Conservation (phyloP, 2,329 filamentous ascomycete species). For the Nemania sp. region DNA sequence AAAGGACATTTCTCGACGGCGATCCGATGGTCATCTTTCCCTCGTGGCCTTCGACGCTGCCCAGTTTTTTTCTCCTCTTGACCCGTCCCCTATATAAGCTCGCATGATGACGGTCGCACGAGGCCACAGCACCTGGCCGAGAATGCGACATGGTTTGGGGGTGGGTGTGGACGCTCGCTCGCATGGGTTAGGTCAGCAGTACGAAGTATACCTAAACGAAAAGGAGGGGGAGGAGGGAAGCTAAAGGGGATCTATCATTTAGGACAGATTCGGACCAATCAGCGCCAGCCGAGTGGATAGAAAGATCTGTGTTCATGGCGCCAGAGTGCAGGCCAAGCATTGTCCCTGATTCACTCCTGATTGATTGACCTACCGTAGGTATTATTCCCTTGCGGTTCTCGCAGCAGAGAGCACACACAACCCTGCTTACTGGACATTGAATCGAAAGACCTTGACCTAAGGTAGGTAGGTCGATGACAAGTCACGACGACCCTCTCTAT, state of each 20-base stretch:
- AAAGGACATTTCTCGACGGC: conserved; percentile 21
- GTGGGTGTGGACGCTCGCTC: conserved; percentile 31
- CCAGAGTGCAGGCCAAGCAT: conserved; percentile 19
- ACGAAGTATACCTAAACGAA: conserved; percentile 24
- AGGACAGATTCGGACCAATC: conserved; percentile 31
- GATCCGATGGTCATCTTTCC: conserved; percentile 29
- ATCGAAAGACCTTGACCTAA: too few species aligned
- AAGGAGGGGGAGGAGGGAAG: conserved; percentile 26
- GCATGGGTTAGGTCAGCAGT: conserved; percentile 25
- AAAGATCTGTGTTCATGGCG: conserved; percentile 22
- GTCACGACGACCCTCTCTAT: background rate
- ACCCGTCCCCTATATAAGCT: conserved; percentile 27
- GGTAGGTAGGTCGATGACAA: too few species aligned
- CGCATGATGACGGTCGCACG: conserved; percentile 37
- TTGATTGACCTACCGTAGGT: too few species aligned
- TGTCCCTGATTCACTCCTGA: conserved; percentile 14
- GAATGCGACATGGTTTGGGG: conserved; percentile 26
- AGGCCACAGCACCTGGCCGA: conserved; percentile 37
- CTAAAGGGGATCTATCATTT: conserved; percentile 32
- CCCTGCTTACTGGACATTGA: background rate
- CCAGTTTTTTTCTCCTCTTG: conserved; percentile 9
- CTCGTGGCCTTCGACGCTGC: conserved; percentile 12
- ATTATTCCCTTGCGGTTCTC: background rate
- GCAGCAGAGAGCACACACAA: background rate
- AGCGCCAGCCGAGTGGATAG: conserved; percentile 17